Evolutionary conservation across 1,139 yeast genomes (phyloP), one percentile per base, ranked within the genome.

Genomic region (Pichia sp.): DNA sequence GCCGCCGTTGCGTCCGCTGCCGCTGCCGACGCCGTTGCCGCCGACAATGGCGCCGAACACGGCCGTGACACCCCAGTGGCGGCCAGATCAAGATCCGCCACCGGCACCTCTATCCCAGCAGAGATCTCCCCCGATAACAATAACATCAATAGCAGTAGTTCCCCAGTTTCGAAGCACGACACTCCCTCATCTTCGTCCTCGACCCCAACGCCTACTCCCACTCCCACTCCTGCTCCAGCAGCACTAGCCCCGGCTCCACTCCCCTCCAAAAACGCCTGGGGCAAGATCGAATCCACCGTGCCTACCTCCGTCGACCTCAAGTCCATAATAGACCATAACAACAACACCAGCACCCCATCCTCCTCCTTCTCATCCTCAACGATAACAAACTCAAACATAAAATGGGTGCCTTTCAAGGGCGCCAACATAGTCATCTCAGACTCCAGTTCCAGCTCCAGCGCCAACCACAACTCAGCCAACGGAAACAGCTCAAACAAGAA

Each of bases 211-310:
- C 10, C 17, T n/a, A 8, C 17, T 8, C 43, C 24, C 9, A n/a
- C 24, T 8, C 16, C 16, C 9, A 16, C 41, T 29, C 36, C 24
- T 4, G 16, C 49, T 16, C 29, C 38, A 46, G 9, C 48, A 12
- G 31, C 41, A 6, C 52, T 61, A 27, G 60, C 88, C 16, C 92
- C 92, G 7, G 95, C 95, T 48, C 93, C 93, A 9, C 79, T 85
- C 54, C 95, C 95, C 47, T 70, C 78, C 47, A 81, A 79, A 51
- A 83, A 83, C 53, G 89, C 85, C 8, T 86, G 95, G 95, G 87
- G 87, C 46, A 64, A 75, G 29, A 17, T 51, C 3, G 50, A 47
- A 4, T 45, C 51, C 10, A 27, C 50, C 14, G 47, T 46, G 3
- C 34, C 51, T 3, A 46, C 50, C 27, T 57, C 61, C 6, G 29